These are phyloP conservation scores for Lachnellula suecica DNA, from an alignment of 2,329 filamentous ascomycete genomes.

Conservation along the genomic window DNA sequence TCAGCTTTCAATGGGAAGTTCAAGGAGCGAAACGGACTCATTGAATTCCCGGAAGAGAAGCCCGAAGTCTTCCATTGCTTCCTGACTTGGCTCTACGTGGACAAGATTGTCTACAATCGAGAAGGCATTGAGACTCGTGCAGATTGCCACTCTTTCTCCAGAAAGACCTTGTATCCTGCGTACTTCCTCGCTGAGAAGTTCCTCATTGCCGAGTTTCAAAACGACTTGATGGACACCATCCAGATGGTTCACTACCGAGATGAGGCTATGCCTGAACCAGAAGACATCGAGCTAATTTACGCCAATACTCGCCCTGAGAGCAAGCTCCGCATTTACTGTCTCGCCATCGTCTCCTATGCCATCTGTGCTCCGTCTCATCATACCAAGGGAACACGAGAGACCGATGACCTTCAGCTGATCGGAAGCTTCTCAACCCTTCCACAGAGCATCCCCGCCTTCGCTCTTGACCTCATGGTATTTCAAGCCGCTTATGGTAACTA, in stretches of 20 bases:
- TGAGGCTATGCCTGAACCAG: neutral
- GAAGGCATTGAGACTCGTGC: too few relatives aligned
- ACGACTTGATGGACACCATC: neutral
- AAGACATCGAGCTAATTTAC: neutral
- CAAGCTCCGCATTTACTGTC: neutral
- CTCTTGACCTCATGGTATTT: neutral
- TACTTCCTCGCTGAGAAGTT: neutral
- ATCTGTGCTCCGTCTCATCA: too few relatives aligned
- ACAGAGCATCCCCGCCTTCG: neutral
- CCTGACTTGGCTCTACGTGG: neutral
- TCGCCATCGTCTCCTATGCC: neutral
- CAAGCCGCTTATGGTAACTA: neutral
- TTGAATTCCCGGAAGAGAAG: neutral
- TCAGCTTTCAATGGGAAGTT: conserved; percentile 3
- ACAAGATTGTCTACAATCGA: too few relatives aligned
- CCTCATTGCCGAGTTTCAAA: neutral
- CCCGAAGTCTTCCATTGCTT: neutral
- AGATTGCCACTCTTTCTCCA: neutral
- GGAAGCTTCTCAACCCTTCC: neutral
- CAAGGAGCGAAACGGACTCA: neutral
- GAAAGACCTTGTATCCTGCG: neutral
- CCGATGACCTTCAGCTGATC: neutral
- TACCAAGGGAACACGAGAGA: too few relatives aligned
- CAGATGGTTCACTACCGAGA: neutral
- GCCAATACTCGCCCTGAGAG: neutral